These are phyloP conservation scores for Rhizopus arrhizus DNA, from an alignment of 371 early-diverging fungal species.

Conservation along the genomic window DNA sequence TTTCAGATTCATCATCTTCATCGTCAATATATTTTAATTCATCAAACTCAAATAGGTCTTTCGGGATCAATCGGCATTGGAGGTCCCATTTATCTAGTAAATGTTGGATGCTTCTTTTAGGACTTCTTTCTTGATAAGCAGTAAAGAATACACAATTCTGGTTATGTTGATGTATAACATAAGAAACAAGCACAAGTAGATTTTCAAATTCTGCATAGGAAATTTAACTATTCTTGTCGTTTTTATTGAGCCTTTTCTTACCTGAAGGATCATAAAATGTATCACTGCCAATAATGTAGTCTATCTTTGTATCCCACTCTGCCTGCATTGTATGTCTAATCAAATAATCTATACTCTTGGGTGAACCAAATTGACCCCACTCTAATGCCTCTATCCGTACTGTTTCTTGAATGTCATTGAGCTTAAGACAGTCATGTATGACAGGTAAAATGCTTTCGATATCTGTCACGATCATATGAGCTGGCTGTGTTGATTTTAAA, in stretches of 20 bases:
- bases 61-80: slow-evolving; percentile 42
- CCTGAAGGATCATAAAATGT: slow-evolving; percentile 63
- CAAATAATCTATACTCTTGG: slow-evolving; percentile 31
- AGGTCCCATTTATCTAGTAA: slow-evolving; percentile 57
- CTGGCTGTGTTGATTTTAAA: slow-evolving; percentile 23
- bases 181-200: slow-evolving; percentile 50
- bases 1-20: slow-evolving; percentile 19
- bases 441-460: slow-evolving; percentile 45
- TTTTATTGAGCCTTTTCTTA: slow-evolving; percentile 16
- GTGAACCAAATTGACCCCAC: slow-evolving; percentile 50
- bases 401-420: slow-evolving; percentile 28
- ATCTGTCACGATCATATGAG: slow-evolving; percentile 45
- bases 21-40: slow-evolving; percentile 37
- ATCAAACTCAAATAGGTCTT: slow-evolving; percentile 49
- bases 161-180: slow-evolving; percentile 53
- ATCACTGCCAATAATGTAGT: slow-evolving; percentile 60
- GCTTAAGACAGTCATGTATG: slow-evolving; percentile 33
- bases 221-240: neutral
- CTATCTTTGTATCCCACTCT: slow-evolving; percentile 32
- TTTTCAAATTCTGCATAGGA: slow-evolving; percentile 55
- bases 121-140: slow-evolving; percentile 60
- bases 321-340: slow-evolving; percentile 23
- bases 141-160: slow-evolving; percentile 53
- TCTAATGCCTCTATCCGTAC: slow-evolving; percentile 33
- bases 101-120: slow-evolving; percentile 58